These are phyloP conservation scores for Olyra latifolia DNA, from an alignment of 176 grass and related monocot genomes.

Conservation along the genomic window DNA sequence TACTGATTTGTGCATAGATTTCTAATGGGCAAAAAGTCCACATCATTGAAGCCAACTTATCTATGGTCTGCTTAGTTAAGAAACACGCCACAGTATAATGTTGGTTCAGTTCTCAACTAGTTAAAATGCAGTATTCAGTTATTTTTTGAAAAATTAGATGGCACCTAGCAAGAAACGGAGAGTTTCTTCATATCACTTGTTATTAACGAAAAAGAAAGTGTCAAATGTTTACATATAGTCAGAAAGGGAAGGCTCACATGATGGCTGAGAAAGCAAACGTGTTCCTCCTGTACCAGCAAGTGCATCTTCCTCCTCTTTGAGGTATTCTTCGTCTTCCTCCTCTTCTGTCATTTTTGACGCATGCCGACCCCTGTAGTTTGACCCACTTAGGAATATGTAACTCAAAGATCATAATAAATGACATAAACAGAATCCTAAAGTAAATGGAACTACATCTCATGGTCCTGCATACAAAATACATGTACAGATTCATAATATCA, in stretches of 20 bases:
- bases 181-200: background rate
- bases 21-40: background rate
- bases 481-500: background rate
- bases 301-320: slow-evolving; percentile 89
- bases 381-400: slow-evolving; percentile 24
- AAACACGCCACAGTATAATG: background rate
- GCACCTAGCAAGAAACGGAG: background rate
- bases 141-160: background rate
- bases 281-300: slow-evolving; percentile 77
- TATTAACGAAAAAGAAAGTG: background rate
- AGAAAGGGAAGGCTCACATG: slow-evolving; percentile 56
- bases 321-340: slow-evolving; percentile 94
- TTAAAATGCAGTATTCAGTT: background rate
- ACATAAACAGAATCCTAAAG: background rate
- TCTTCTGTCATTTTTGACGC: slow-evolving; percentile 87
- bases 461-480: background rate
- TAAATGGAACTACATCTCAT: background rate
- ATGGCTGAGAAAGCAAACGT: slow-evolving; percentile 71
- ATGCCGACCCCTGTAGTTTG: slow-evolving; percentile 76
- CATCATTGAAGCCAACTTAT: background rate
- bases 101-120: background rate
- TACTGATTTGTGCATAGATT: background rate
- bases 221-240: background rate
- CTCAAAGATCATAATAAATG: background rate
- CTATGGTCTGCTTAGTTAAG: background rate